Percentiles rank a stretch among this genome's conserved stretches.
These are phyloP conservation scores for Paracorniculantispora psalliotae DNA, from an alignment of 2,329 filamentous ascomycete species.

Conservation along the genomic window DNA sequence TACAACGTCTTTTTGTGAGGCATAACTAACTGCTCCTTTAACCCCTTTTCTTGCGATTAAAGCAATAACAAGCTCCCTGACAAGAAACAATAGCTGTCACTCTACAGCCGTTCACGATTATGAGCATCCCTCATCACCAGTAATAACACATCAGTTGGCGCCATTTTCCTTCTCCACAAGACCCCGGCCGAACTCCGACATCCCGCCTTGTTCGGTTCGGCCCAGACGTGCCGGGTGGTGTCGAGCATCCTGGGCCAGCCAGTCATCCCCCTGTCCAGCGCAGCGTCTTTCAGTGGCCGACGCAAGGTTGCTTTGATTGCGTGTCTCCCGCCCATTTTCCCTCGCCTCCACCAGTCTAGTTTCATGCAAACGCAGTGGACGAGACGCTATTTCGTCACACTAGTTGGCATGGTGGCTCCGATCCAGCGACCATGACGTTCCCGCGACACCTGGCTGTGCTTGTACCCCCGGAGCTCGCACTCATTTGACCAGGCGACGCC, in stretches of 20 bases:
- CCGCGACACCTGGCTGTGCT: neutral
- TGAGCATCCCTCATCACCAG: neutral
- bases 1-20: no score
- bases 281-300: neutral
- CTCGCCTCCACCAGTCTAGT: neutral
- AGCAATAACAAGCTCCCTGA: neutral
- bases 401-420: neutral
- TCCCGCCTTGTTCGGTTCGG: neutral
- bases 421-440: constrained; percentile 1
- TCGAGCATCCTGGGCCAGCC: neutral
- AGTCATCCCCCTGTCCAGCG: neutral
- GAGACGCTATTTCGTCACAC: neutral
- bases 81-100: no score
- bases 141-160: neutral
- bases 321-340: constrained; percentile 1
- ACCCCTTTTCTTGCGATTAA: no score
- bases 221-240: neutral
- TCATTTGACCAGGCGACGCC: neutral
- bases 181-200: neutral
- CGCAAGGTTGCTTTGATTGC: neutral
- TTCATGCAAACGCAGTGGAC: constrained; percentile 2
- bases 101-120: neutral
- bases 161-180: neutral
- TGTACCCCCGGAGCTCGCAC: neutral
- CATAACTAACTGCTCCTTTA: no score